Evolutionary conservation across 1,284 basidiomycete species (phyloP).

Genomic region (Schizophyllum commune): DNA sequence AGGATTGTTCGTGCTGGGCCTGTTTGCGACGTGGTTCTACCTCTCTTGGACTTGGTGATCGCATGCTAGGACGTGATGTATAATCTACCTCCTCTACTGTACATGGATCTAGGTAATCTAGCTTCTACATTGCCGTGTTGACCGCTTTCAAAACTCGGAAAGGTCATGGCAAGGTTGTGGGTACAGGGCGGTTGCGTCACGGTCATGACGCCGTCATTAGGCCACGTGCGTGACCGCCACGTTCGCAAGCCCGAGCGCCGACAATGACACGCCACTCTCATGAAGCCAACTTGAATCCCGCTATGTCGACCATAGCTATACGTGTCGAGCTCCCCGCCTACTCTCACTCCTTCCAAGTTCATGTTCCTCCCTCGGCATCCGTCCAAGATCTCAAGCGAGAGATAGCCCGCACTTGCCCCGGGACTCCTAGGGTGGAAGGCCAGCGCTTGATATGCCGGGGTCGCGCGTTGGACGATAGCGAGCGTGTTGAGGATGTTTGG

Average conservation of each 20-base stretch:
- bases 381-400: conserved; percentile 61
- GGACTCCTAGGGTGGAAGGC: conserved; percentile 57
- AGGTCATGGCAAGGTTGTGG: no score
- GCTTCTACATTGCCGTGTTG: no score
- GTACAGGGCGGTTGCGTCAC: no score
- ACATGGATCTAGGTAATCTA: no score
- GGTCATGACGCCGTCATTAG: neutral
- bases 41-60: neutral
- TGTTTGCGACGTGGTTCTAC: neutral
- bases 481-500: conserved; percentile 62
- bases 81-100: no score
- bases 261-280: neutral
- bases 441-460: conserved; percentile 73
- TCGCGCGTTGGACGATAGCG: conserved; percentile 54
- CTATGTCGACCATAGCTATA: conserved; percentile 39
- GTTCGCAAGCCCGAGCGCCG: neutral
- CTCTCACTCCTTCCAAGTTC: conserved; percentile 54
- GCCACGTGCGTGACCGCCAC: neutral
- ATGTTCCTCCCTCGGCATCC: conserved; percentile 26
- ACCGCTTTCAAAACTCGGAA: no score
- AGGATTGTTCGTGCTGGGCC: conserved; percentile 21
- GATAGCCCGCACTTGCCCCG: conserved; percentile 53
- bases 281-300: neutral
- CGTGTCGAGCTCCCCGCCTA: conserved; percentile 70
- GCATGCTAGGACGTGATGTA: neutral